Conservation (phyloP, 441 rosid genomes). For the Flueggea neowawraea region DNA sequence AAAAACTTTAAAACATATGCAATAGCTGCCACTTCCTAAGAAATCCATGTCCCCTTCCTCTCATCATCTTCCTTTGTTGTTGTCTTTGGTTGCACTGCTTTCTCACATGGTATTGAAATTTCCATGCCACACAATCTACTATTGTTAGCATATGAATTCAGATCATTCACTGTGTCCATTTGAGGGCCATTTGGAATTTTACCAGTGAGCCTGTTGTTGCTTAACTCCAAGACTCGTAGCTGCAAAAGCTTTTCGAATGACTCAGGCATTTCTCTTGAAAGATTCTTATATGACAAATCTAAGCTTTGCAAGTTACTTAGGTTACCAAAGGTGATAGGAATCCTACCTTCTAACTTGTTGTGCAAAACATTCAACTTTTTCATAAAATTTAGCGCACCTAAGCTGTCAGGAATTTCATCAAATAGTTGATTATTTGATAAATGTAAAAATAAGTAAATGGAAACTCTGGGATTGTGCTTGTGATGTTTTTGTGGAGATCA, state of each 20-base stretch:
- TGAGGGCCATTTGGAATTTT: slow-evolving; percentile 32
- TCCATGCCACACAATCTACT: slow-evolving; percentile 31
- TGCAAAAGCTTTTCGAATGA: slow-evolving; percentile 18
- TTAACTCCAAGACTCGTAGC: slow-evolving; percentile 19
- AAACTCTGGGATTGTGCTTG: not conserved
- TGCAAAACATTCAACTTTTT: slow-evolving; percentile 27
- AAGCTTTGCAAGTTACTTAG: slow-evolving; percentile 23
- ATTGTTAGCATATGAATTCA: slow-evolving; percentile 25
- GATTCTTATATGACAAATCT: slow-evolving; percentile 31
- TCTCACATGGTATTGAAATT: slow-evolving; percentile 24
- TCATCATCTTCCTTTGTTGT: slow-evolving; percentile 5
- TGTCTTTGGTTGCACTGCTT: not conserved
- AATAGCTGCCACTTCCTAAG: slow-evolving; percentile 18
- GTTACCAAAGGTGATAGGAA: slow-evolving; percentile 30
- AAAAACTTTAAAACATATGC: slow-evolving; percentile 27
- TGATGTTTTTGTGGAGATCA: too few species aligned
- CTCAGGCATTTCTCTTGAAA: slow-evolving; percentile 28
- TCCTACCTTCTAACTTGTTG: slow-evolving; percentile 23
- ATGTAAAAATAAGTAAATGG: slow-evolving; percentile 21
- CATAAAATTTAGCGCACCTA: slow-evolving; percentile 24
- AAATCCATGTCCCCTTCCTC: slow-evolving; percentile 7
- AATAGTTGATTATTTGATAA: slow-evolving; percentile 28
- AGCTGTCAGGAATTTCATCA: slow-evolving; percentile 30
- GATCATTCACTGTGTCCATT: slow-evolving; percentile 31
- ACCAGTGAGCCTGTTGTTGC: slow-evolving; percentile 34